A percentile compares a stretch with the other conserved stretches of the same genome.
phyloP scores from a whole-genome alignment of 2,329 filamentous ascomycete species.

The Diaporthe citriasiana region DNA sequence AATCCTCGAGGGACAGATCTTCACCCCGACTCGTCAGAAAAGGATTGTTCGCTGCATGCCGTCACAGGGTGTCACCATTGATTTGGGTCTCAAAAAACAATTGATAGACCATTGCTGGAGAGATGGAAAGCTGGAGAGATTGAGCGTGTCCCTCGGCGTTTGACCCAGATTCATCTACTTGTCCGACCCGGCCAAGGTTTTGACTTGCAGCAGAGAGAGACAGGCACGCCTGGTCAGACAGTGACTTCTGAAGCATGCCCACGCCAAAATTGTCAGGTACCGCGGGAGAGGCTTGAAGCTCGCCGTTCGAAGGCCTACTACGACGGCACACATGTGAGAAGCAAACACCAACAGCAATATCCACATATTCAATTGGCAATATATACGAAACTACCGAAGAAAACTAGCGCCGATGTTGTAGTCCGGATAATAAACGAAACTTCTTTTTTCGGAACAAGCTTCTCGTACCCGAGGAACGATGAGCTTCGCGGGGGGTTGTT shows the following conservation, averaged over 20 bases:
- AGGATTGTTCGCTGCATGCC: conserved; percentile 27
- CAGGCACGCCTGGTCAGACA: neutral
- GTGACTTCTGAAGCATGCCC: neutral
- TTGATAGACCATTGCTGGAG: conserved; percentile 13
- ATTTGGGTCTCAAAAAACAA: conserved; percentile 26
- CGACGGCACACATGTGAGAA: neutral
- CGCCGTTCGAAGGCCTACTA: neutral
- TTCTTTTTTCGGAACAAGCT: conserved; percentile 29
- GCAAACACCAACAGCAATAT: neutral
- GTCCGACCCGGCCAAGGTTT: conserved; percentile 29
- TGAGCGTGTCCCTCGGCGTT: conserved; percentile 3
- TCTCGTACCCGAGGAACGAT: conserved; percentile 18
- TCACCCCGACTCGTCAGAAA: conserved; percentile 32
- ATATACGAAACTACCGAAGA: conserved; percentile 26
- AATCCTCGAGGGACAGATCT: conserved; percentile 43
- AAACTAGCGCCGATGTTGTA: neutral
- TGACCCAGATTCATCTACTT: conserved; percentile 39
- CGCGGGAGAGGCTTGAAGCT: conserved; percentile 26
- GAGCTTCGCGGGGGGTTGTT: conserved; percentile 23
- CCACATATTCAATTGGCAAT: conserved; percentile 4
- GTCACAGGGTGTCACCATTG: conserved; percentile 23
- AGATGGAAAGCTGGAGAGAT: neutral
- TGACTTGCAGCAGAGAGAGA: conserved; percentile 40
- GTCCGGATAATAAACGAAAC: conserved; percentile 12
- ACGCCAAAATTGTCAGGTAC: neutral